These are phyloP conservation scores for Rhodotorula sp. DNA, from an alignment of 1,284 basidiomycete species.

Conservation along the genomic window DNA sequence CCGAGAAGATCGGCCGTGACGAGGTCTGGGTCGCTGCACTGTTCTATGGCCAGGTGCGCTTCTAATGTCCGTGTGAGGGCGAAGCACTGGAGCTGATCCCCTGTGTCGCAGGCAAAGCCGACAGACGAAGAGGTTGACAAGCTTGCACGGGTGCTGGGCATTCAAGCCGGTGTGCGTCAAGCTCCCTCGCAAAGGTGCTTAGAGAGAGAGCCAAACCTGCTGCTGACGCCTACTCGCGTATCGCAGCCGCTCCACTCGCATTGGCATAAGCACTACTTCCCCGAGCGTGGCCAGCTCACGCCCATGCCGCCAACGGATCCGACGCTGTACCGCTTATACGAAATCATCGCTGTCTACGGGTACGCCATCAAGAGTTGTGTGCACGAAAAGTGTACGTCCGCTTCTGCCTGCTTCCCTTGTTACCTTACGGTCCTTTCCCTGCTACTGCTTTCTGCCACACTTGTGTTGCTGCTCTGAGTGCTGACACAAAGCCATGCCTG, in stretches of 20 bases:
- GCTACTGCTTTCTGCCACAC: not conserved
- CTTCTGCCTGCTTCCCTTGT: no score
- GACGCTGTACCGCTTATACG: constrained; percentile 79
- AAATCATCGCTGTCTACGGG: constrained; percentile 47
- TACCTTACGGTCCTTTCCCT: not conserved
- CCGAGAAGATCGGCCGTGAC: constrained; percentile 67
- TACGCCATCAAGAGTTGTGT: not conserved
- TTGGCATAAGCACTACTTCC: constrained; percentile 69
- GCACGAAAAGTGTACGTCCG: not conserved
- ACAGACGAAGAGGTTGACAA: constrained; percentile 61
- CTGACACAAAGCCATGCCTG: no score
- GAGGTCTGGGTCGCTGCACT: constrained; percentile 86
- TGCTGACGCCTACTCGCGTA: not conserved
- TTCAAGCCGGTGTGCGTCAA: constrained; percentile 47
- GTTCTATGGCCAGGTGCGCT: constrained; percentile 69
- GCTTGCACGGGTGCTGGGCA: constrained; percentile 60
- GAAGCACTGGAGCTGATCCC: not conserved
- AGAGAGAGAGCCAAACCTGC: not conserved
- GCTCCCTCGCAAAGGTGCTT: not conserved
- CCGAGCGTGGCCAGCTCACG: constrained; percentile 61
- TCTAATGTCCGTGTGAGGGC: no score
- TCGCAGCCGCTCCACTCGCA: constrained; percentile 53
- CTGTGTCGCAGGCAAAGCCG: constrained; percentile 61
- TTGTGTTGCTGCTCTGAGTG: not conserved
- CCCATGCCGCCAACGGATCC: constrained; percentile 73